Evolutionary conservation across 257 asterid genomes (phyloP).

Genomic region (Solanum bukasovii): DNA sequence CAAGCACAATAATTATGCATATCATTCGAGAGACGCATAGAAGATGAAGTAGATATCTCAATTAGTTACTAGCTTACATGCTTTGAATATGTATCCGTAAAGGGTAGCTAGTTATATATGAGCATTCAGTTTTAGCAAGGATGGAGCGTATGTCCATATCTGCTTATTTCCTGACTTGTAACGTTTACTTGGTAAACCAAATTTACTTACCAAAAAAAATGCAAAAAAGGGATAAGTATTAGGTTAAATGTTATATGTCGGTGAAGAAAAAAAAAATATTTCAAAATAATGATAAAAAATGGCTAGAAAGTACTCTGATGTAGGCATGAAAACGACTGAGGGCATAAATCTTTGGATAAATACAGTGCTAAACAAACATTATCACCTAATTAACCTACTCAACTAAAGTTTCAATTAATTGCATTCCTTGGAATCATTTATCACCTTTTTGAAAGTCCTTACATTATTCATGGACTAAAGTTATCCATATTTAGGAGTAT

Average conservation of each 20-base stretch:
- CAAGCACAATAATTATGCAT: background rate
- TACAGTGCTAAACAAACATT: no score
- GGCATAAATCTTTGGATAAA: background rate
- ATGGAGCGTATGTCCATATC: background rate
- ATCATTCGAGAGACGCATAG: background rate
- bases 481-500: background rate
- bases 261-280: background rate
- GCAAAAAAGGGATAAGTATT: no score
- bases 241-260: no score
- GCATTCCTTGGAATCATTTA: background rate
- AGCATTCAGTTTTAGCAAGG: background rate
- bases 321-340: background rate
- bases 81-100: background rate
- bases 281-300: background rate
- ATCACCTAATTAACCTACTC: background rate
- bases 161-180: no score
- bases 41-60: background rate
- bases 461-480: background rate
- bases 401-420: no score
- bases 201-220: background rate
- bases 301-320: background rate
- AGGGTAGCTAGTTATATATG: background rate
- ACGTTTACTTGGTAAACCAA: background rate
- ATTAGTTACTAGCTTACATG: background rate
- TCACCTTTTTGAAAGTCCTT: background rate